These are phyloP conservation scores for Cyberlindnera bimundalis DNA, from an alignment of 805 yeast genomes.

Conservation along the genomic window DNA sequence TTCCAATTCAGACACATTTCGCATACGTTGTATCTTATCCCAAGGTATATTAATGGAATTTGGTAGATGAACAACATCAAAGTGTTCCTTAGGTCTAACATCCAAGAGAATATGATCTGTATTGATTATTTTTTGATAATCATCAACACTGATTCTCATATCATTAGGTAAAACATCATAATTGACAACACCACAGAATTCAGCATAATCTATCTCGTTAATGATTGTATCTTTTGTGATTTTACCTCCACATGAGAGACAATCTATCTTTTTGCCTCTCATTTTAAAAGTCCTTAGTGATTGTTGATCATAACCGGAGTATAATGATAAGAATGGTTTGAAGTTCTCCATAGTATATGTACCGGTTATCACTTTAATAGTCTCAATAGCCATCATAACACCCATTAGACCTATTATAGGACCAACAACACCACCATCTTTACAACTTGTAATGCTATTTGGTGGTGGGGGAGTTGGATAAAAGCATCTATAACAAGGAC, in stretches of 20 bases:
- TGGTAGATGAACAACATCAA: constrained; percentile 57
- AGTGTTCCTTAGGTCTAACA: constrained; percentile 81
- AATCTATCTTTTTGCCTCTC: constrained; percentile 60
- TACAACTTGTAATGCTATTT: constrained; percentile 74
- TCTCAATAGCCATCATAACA: constrained; percentile 80
- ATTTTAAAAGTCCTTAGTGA: constrained; percentile 71
- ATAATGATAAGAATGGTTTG: constrained; percentile 65
- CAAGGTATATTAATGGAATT: constrained; percentile 63
- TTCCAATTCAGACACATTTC: constrained; percentile 25
- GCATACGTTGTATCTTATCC: constrained; percentile 39
- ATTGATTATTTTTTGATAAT: constrained; percentile 25
- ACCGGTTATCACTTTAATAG: constrained; percentile 68
- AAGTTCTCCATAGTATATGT: constrained; percentile 50
- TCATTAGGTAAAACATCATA: constrained; percentile 42
- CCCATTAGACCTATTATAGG: constrained; percentile 96
- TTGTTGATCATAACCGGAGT: constrained; percentile 65
- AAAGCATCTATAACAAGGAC: constrained; percentile 95
- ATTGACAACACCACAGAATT: constrained; percentile 67
- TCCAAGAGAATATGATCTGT: constrained; percentile 49
- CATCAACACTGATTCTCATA: constrained; percentile 46
- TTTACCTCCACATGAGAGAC: constrained; percentile 57
- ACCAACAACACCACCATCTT: constrained; percentile 92
- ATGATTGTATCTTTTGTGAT: constrained; percentile 47
- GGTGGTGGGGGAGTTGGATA: constrained; percentile 91
- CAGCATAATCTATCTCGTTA: constrained; percentile 53